Conservation (phyloP, 345 rosid genomes). For the Populus deltoides region DNA sequence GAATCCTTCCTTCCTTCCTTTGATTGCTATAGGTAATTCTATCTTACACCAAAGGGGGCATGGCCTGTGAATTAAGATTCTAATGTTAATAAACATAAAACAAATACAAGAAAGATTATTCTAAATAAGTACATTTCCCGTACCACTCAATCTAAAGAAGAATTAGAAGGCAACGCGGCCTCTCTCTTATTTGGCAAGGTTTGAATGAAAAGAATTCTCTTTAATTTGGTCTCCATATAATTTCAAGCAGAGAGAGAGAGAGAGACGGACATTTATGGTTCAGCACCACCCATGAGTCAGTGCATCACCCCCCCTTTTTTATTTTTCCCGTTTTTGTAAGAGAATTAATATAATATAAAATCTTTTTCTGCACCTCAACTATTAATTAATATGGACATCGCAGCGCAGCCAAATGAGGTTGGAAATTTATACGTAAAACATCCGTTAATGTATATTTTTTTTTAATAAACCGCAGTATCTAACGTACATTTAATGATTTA, state of each 20-base stretch:
- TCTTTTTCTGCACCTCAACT: background rate
- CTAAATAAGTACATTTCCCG: conserved; percentile 25
- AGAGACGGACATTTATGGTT: background rate
- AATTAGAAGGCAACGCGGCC: background rate
- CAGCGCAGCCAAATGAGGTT: too few species aligned
- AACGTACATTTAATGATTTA: too few species aligned
- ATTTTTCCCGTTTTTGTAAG: too few species aligned
- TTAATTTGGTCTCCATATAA: background rate
- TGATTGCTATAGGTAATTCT: background rate
- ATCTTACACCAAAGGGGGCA: background rate
- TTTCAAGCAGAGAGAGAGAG: background rate
- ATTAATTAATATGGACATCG: background rate
- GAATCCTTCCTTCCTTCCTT: background rate
- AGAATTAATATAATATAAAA: too few species aligned
- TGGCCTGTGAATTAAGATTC: conserved; percentile 5
- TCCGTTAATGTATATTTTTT: too few species aligned
- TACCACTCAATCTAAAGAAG: conserved; percentile 21
- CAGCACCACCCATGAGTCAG: too few species aligned
- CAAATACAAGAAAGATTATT: background rate
- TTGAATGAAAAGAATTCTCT: background rate
- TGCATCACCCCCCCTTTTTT: too few species aligned
- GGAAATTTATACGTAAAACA: too few species aligned
- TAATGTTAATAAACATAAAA: background rate
- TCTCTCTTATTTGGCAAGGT: conserved; percentile 1
- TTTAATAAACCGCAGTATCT: too few species aligned